Evolutionary conservation across 176 grass and related monocot genomes (phyloP).

Genomic region (Oryza meyeriana): DNA sequence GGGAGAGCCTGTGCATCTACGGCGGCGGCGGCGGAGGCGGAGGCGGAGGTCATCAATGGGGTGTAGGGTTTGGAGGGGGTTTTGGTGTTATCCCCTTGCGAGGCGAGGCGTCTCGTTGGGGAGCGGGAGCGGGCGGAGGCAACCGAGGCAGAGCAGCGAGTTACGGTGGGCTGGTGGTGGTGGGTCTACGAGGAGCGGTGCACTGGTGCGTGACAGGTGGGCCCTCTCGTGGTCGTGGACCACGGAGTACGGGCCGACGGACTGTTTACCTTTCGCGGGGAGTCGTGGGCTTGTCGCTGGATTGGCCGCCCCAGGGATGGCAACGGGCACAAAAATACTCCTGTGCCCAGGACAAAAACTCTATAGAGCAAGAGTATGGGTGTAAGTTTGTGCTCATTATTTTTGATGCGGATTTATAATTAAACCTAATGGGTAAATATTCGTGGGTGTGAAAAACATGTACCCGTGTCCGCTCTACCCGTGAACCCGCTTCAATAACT

Average conservation of each 20-base stretch:
- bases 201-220: neutral
- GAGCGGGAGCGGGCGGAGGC: conserved; percentile 14
- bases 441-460: no score
- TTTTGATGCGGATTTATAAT: no score
- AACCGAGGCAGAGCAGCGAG: neutral
- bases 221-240: neutral
- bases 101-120: conserved; percentile 18
- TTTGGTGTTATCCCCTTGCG: conserved; percentile 15
- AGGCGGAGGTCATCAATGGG: conserved; percentile 39
- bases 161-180: conserved; percentile 7
- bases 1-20: conserved; percentile 51
- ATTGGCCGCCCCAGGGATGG: no score
- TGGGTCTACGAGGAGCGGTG: no score
- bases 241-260: neutral
- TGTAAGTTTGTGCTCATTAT: no score
- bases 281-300: neutral
- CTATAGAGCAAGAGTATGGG: no score
- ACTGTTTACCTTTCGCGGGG: neutral
- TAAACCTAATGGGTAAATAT: no score
- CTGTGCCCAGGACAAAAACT: no score
- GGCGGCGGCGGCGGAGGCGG: conserved; percentile 36
- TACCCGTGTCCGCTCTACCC: no score
- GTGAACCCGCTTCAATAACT: no score
- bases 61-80: conserved; percentile 39
- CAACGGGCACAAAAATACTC: no score